Evolutionary conservation across 2,329 filamentous ascomycete genomes (phyloP).

Genomic region (Fusarium coicis): DNA sequence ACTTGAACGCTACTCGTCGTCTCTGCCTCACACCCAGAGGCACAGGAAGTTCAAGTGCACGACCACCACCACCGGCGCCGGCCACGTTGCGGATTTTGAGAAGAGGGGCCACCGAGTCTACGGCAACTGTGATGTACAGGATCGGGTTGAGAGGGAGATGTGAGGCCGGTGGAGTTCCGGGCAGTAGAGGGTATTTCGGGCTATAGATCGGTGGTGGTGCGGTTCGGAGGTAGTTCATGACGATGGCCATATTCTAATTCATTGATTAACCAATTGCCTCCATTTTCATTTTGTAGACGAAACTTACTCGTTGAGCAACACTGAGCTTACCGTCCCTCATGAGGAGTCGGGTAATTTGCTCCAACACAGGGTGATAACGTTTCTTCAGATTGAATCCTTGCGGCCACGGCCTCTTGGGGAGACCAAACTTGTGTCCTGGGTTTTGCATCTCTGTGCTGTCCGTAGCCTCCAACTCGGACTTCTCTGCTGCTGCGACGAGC

Average conservation of each 20-base stretch:
- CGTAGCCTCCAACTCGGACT: conserved; percentile 27
- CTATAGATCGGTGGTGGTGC: conserved; percentile 81
- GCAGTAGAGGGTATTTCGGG: conserved; percentile 75
- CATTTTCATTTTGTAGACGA: neutral
- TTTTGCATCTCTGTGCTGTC: conserved; percentile 43
- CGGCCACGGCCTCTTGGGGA: conserved; percentile 75
- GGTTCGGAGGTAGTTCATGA: conserved; percentile 87
- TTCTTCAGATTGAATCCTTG: conserved; percentile 74
- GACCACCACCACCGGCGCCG: conserved; percentile 87
- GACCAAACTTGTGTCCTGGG: conserved; percentile 79
- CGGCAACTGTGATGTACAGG: conserved; percentile 86
- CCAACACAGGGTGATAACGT: conserved; percentile 85
- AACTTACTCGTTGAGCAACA: conserved; percentile 83
- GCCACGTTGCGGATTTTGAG: conserved; percentile 80
- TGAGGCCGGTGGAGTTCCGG: conserved; percentile 78
- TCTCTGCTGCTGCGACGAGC: conserved; percentile 40
- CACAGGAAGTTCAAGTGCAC: conserved; percentile 82
- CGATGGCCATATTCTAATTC: conserved; percentile 80
- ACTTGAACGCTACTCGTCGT: conserved; percentile 81
- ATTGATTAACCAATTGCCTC: conserved; percentile 16
- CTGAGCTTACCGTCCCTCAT: conserved; percentile 94
- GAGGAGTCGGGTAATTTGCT: conserved; percentile 88
- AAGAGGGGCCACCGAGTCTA: conserved; percentile 93
- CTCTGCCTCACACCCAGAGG: conserved; percentile 81
- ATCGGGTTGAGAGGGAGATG: conserved; percentile 91